Evolutionary conservation across 2,329 filamentous ascomycete species (phyloP).

Genomic region (Myriosclerotinia duriaeana): DNA sequence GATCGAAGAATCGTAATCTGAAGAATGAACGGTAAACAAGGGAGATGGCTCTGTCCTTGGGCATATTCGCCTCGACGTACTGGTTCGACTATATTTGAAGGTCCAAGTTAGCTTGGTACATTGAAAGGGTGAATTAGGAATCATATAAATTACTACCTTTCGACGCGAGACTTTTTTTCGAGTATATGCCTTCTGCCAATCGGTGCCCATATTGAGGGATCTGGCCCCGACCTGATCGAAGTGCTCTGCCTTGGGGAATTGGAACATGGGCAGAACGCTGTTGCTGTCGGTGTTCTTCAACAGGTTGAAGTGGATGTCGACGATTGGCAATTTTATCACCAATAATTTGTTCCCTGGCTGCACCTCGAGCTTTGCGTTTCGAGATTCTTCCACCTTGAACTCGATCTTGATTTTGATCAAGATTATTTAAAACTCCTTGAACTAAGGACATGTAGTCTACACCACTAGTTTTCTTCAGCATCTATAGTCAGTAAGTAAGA

Average conservation of each 20-base stretch:
- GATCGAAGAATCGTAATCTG: slow-evolving; percentile 27
- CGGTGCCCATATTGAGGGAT: not conserved
- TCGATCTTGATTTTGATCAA: not conserved
- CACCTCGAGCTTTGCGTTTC: not conserved
- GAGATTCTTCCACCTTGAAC: not conserved
- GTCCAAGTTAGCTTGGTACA: not conserved
- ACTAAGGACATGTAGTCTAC: not conserved
- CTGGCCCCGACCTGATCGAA: slow-evolving; percentile 1
- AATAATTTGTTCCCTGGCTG: not conserved
- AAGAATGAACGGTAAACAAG: slow-evolving; percentile 27
- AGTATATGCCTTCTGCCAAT: not conserved
- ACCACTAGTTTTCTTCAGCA: not conserved
- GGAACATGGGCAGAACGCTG: not conserved
- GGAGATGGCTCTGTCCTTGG: not conserved
- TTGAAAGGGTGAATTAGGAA: not conserved
- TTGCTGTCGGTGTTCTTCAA: not conserved
- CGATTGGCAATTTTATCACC: not conserved
- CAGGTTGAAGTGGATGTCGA: not conserved
- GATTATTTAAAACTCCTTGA: not conserved
- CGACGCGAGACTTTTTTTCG: not conserved
- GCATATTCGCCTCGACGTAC: not conserved
- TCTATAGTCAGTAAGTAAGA: not conserved
- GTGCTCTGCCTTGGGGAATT: not conserved
- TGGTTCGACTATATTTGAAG: not conserved
- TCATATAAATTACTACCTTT: not conserved